A percentile compares a stretch with the other conserved stretches of the same genome.
Evolutionary conservation across 2,329 filamentous ascomycete species (phyloP).

Genomic region (Talaromyces sp.): DNA sequence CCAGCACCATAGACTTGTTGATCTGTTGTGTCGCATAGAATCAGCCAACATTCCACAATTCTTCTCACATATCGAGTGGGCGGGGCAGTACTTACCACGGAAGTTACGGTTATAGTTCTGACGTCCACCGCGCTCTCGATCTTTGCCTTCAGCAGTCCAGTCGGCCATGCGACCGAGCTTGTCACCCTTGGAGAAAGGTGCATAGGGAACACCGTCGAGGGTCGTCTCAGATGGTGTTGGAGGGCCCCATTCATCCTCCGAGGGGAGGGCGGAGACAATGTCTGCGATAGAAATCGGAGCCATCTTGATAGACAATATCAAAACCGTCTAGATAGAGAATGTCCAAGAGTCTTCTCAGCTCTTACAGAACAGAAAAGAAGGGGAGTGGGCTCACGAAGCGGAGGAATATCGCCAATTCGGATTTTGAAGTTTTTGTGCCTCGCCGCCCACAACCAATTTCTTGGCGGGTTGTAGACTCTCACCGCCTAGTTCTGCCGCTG

Average conservation of each 20-base stretch:
- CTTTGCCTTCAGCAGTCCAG: conserved; percentile 82
- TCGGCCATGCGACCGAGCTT: conserved; percentile 99
- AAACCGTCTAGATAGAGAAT: not conserved
- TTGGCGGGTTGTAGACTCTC: not conserved
- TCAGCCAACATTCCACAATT: conserved; percentile 10
- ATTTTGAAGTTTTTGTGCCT: conserved; percentile 15
- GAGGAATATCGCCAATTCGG: conserved; percentile 8
- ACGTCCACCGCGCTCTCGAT: conserved; percentile 64
- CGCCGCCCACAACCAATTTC: conserved; percentile 8
- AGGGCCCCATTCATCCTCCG: conserved; percentile 83
- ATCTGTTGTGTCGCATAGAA: conserved; percentile 50
- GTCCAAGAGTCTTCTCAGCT: not conserved
- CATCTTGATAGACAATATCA: conserved; percentile 32
- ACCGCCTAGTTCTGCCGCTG: conserved; percentile 13
- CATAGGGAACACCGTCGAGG: conserved; percentile 91
- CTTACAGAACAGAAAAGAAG: conserved; percentile 1
- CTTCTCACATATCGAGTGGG: conserved; percentile 10
- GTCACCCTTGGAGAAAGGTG: conserved; percentile 97
- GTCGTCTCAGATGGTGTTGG: conserved; percentile 77
- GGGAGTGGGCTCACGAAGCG: not conserved
- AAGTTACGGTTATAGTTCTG: conserved; percentile 90
- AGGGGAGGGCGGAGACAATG: conserved; percentile 66
- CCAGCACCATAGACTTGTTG: conserved; percentile 96
- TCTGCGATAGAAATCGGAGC: conserved; percentile 55
- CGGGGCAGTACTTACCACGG: conserved; percentile 58